Percentiles rank a stretch among this genome's conserved stretches.
Evolutionary conservation across 2,329 filamentous ascomycete species (phyloP).

Genomic region (Monosporascus sp.): DNA sequence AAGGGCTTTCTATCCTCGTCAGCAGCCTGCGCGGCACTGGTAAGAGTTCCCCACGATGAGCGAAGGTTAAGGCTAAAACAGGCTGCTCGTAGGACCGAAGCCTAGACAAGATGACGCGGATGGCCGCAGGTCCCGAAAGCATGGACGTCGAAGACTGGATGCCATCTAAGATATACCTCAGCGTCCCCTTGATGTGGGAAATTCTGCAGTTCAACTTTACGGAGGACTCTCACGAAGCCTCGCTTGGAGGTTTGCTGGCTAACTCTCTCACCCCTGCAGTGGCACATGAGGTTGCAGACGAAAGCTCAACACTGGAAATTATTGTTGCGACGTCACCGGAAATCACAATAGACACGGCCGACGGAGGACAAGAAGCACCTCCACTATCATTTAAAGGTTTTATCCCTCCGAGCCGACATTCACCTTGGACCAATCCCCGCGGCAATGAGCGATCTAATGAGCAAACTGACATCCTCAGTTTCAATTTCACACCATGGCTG

Average conservation of each 20-base stretch:
- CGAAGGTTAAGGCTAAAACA: neutral
- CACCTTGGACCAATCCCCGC: conserved; percentile 13
- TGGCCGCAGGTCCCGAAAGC: conserved; percentile 42
- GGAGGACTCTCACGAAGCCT: conserved; percentile 29
- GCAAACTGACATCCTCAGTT: conserved; percentile 30
- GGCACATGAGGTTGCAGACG: conserved; percentile 26
- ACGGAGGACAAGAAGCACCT: conserved; percentile 44
- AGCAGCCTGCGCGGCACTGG: conserved; percentile 38
- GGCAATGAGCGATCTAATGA: conserved; percentile 26
- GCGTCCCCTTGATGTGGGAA: conserved; percentile 48
- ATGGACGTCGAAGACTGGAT: conserved; percentile 46
- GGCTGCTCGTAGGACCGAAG: conserved; percentile 34
- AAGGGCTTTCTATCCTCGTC: conserved; percentile 43
- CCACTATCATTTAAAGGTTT: conserved; percentile 31
- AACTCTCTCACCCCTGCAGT: conserved; percentile 32
- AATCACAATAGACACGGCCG: conserved; percentile 44
- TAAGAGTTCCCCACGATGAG: conserved; percentile 19
- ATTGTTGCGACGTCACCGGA: conserved; percentile 47
- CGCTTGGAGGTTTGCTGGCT: conserved; percentile 35
- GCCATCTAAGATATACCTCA: conserved; percentile 46
- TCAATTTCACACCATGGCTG: conserved; percentile 38
- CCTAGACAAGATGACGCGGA: conserved; percentile 42
- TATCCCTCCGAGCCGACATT: conserved; percentile 14
- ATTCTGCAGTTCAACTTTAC: conserved; percentile 42
- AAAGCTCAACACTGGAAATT: conserved; percentile 39